Conservation (phyloP, 2,329 filamentous ascomycete genomes). For the Ophiostoma tasmaniense region DNA sequence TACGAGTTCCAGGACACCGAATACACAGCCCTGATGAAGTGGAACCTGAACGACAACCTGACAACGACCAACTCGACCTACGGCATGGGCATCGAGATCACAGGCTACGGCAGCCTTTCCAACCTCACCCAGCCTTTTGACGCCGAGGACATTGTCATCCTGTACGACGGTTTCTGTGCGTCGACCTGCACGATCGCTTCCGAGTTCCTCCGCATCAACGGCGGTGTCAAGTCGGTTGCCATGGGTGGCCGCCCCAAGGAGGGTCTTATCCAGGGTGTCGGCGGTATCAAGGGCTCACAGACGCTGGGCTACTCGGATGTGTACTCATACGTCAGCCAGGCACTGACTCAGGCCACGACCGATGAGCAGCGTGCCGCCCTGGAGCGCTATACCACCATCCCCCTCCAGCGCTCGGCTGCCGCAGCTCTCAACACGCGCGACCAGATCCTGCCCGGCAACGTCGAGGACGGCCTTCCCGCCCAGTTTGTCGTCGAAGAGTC, state of each 20-base stretch:
- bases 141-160: constrained; percentile 48
- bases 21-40: constrained; percentile 45
- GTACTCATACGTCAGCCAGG: constrained; percentile 20
- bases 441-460: constrained; percentile 29
- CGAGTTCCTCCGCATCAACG: constrained; percentile 26
- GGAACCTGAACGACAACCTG: constrained; percentile 39
- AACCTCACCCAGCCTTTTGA: constrained; percentile 46
- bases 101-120: constrained; percentile 39
- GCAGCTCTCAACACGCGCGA: constrained; percentile 33
- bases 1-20: constrained; percentile 39
- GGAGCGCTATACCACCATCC: constrained; percentile 11
- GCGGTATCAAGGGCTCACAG: constrained; percentile 53
- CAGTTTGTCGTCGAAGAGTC: constrained; percentile 42
- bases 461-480: constrained; percentile 35
- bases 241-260: constrained; percentile 52
- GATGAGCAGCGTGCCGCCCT: constrained; percentile 15
- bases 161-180: constrained; percentile 34
- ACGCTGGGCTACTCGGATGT: constrained; percentile 10
- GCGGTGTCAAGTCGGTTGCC: constrained; percentile 47
- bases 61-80: constrained; percentile 32
- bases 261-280: constrained; percentile 51
- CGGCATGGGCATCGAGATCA: constrained; percentile 37
- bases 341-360: constrained; percentile 12
- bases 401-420: constrained; percentile 15
- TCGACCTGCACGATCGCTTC: constrained; percentile 28